Percentiles rank a stretch among this genome's conserved stretches.
Conservation (phyloP, 352 stramenopile species). For the Plasmopara viticola region DNA sequence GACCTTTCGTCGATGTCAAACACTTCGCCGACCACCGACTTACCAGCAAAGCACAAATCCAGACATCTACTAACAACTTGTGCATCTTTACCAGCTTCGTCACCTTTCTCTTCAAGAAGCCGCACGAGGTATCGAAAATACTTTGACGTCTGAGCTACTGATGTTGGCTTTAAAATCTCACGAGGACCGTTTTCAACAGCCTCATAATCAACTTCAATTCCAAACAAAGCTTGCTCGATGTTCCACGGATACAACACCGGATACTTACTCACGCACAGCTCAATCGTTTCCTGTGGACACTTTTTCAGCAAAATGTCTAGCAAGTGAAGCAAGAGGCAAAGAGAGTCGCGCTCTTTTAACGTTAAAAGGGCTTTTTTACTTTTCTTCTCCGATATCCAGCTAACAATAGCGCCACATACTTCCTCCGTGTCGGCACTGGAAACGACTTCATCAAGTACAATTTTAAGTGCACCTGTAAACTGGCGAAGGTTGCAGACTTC, state of each 20-base stretch:
- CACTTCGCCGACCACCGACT: constrained; percentile 37
- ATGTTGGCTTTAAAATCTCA: constrained; percentile 32
- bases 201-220: constrained; percentile 35
- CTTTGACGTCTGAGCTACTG: constrained; percentile 45
- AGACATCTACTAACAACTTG: constrained; percentile 58
- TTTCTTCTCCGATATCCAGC: constrained; percentile 66
- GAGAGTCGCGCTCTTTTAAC: constrained; percentile 49
- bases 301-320: constrained; percentile 81
- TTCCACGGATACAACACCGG: constrained; percentile 75
- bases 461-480: constrained; percentile 55
- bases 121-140: constrained; percentile 71
- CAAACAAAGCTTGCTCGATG: constrained; percentile 73
- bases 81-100: constrained; percentile 36
- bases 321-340: constrained; percentile 71
- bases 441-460: constrained; percentile 72
- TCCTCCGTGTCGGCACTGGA: constrained; percentile 74
- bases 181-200: constrained; percentile 12
- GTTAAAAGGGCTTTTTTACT: constrained; percentile 34
- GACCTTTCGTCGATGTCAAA: constrained; percentile 37
- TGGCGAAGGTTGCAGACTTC: constrained; percentile 70
- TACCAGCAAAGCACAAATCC: constrained; percentile 49
- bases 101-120: constrained; percentile 44
- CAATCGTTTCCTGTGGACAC: constrained; percentile 56
- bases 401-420: constrained; percentile 72
- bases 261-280: constrained; percentile 66